These are phyloP conservation scores for Coleophoma eucalyptorum DNA, from an alignment of 2,329 filamentous ascomycete genomes.

Conservation along the genomic window DNA sequence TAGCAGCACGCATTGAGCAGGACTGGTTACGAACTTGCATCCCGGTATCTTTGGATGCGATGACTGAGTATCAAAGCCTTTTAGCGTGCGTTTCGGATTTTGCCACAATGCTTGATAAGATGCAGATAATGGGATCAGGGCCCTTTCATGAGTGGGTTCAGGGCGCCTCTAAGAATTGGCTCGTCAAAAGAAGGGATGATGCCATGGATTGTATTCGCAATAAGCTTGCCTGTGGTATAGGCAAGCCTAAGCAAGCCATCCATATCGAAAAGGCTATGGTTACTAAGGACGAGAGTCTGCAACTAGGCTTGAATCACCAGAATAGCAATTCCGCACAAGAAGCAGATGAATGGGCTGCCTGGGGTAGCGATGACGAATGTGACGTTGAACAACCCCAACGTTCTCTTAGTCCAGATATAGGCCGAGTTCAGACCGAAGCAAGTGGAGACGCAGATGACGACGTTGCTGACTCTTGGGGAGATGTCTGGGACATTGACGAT, in stretches of 20 bases:
- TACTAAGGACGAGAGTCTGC: constrained; percentile 60
- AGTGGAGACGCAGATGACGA: background rate
- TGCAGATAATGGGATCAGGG: constrained; percentile 58
- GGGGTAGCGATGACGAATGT: background rate
- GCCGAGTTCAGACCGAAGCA: background rate
- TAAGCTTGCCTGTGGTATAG: constrained; percentile 48
- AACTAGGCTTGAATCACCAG: constrained; percentile 51
- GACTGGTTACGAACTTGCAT: constrained; percentile 75
- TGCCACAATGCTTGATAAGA: constrained; percentile 55
- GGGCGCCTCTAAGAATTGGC: constrained; percentile 78
- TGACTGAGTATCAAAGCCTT: constrained; percentile 67
- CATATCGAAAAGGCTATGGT: constrained; percentile 81
- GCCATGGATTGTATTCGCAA: constrained; percentile 72
- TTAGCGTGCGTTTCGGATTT: constrained; percentile 64
- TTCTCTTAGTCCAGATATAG: background rate
- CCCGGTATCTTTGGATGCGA: constrained; percentile 67
- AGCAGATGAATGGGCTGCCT: background rate
- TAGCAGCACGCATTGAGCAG: constrained; percentile 65
- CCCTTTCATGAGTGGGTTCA: constrained; percentile 77
- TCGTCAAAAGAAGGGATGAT: constrained; percentile 76
- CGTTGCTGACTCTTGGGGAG: background rate
- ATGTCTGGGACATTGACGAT: background rate
- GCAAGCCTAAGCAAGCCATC: constrained; percentile 33
- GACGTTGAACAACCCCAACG: background rate
- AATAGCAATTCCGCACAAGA: background rate